These are phyloP conservation scores for Diutina catenulata DNA, from an alignment of 1,139 yeast genomes.

Conservation along the genomic window DNA sequence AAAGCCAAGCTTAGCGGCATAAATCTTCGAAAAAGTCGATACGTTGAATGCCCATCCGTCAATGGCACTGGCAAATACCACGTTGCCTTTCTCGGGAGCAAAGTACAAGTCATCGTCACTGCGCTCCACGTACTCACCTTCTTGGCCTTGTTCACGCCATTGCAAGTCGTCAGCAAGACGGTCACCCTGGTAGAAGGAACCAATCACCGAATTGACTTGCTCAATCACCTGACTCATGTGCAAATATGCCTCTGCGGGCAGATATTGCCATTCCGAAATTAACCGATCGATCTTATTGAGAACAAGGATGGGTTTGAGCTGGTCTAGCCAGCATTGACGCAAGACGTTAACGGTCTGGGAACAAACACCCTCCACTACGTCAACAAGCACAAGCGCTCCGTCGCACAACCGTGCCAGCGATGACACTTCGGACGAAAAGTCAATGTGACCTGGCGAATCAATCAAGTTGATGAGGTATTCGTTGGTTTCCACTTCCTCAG, in stretches of 20 bases:
- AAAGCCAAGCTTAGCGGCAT: constrained; percentile 77
- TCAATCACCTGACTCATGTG: constrained; percentile 74
- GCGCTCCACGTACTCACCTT: constrained; percentile 55
- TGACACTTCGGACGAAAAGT: constrained; percentile 91
- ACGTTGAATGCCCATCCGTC: constrained; percentile 98
- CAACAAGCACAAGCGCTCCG: constrained; percentile 91
- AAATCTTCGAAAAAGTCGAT: constrained; percentile 78
- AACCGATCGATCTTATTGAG: constrained; percentile 87
- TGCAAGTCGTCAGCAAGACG: constrained; percentile 81
- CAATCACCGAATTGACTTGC: constrained; percentile 90
- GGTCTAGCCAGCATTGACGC: constrained; percentile 93
- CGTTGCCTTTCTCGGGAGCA: constrained; percentile 82
- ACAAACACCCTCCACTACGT: constrained; percentile 96
- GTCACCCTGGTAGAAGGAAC: constrained; percentile 88
- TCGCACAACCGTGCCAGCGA: constrained; percentile 94
- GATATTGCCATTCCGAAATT: constrained; percentile 66
- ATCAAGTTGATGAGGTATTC: constrained; percentile 85
- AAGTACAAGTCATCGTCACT: constrained; percentile 83
- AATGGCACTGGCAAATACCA: constrained; percentile 84
- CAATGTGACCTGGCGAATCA: constrained; percentile 98
- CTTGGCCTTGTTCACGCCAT: constrained; percentile 60
- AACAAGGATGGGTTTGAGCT: constrained; percentile 80
- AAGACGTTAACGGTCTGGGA: constrained; percentile 92
- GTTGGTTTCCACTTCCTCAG: constrained; percentile 30
- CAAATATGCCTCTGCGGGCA: constrained; percentile 76